Conservation (phyloP, 2,329 filamentous ascomycete species). For the Cryphonectria parasitica region DNA sequence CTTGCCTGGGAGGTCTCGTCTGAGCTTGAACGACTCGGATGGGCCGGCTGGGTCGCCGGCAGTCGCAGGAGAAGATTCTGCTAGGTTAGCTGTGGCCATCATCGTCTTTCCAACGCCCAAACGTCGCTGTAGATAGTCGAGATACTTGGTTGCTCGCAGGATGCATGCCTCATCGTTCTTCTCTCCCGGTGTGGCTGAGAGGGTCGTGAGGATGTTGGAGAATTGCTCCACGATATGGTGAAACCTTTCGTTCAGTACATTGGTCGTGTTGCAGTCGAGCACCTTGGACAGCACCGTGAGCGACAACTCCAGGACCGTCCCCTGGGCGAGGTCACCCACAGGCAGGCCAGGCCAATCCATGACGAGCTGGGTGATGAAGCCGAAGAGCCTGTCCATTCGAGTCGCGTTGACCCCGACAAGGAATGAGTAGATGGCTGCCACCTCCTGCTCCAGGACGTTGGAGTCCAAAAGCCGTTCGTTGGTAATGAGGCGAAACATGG, state of each 20-base stretch:
- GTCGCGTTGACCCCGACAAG: slow-evolving; percentile 40
- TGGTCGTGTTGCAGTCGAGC: slow-evolving; percentile 31
- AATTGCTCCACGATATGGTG: slow-evolving; percentile 9
- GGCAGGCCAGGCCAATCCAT: neutral
- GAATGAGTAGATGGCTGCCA: slow-evolving; percentile 41
- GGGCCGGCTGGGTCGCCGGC: too few relatives aligned
- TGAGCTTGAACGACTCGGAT: neutral
- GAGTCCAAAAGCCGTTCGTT: slow-evolving; percentile 42
- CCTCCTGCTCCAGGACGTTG: slow-evolving; percentile 44
- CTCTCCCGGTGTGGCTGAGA: neutral
- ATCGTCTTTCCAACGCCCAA: slow-evolving; percentile 18
- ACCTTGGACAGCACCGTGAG: slow-evolving; percentile 30
- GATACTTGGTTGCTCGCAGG: slow-evolving; percentile 23
- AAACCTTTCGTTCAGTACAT: slow-evolving; percentile 28
- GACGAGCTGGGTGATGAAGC: slow-evolving; percentile 33
- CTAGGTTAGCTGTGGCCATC: neutral
- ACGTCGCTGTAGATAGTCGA: slow-evolving; percentile 24
- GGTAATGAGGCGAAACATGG: slow-evolving; percentile 42
- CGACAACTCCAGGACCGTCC: slow-evolving; percentile 26
- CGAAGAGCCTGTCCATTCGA: slow-evolving; percentile 38
- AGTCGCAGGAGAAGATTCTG: slow-evolving; percentile 7
- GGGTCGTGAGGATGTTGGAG: neutral
- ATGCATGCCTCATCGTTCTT: slow-evolving; percentile 1
- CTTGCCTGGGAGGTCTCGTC: slow-evolving; percentile 27
- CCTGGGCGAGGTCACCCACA: slow-evolving; percentile 22